Evolutionary conservation across 345 rosid species (phyloP), one percentile per base, ranked within the genome.

Genomic region (Populus simonii): DNA sequence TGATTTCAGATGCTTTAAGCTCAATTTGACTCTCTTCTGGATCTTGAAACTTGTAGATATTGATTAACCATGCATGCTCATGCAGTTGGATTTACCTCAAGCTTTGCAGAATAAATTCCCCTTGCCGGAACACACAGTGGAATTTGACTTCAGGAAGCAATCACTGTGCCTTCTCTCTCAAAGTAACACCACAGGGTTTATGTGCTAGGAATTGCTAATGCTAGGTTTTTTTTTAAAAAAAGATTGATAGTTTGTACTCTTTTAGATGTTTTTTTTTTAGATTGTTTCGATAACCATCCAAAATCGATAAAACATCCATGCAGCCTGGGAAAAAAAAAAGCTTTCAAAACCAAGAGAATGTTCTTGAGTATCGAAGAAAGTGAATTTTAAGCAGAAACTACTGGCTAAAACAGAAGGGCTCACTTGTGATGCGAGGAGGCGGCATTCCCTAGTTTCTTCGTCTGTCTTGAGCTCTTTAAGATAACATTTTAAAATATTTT

Each of bases 51-150:
- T 33, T 33, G 5, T 33, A 33, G 35, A 4, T 4, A 33, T 33
- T 33, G 35, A 33, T 33, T 4, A 33, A 33, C 35, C 35, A 33
- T 33, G 35, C 35, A 33, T 33, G 35, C 35, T 33, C 5, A 4
- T 4, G 35, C 35, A 33, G 5, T 33, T 33, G 35, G 35, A 33
- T 33, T 33, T 53, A 84, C 92, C 90, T 83, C 83, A 41, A 89
- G 88, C 78, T 68, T 79, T 33, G 92, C 92, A 1, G 89, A 84
- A 74, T 89, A 89, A 69, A 70, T 76, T 76, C 92, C 90, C 73
- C 90, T 81, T 18, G 92, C 90, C 38, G 87, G 83, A 12, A 70
- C 72, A 70, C 72, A 72, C 92, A 81, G 55, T 85, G 87, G 78
- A 89, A 87, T 68, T 83, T 86, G 53, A 89, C 90, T 78, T 86